These are phyloP conservation scores for Solanum hybrid DNA, from an alignment of 305 asterid species.

Conservation along the genomic window DNA sequence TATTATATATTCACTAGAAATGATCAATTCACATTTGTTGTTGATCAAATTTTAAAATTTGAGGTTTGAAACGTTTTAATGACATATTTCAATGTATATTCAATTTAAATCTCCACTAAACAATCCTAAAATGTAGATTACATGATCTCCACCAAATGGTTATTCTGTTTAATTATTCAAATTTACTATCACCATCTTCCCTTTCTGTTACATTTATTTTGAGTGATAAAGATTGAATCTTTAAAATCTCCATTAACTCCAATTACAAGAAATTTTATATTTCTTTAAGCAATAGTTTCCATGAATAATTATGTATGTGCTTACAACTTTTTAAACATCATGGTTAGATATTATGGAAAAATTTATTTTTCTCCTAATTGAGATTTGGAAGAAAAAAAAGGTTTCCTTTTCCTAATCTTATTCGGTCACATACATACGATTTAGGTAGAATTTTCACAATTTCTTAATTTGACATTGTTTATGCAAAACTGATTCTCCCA, in stretches of 20 bases:
- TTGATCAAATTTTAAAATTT: too few species aligned
- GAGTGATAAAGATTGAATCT: neutral
- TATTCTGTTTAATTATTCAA: too few species aligned
- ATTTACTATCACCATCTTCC: neutral
- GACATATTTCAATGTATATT: too few species aligned
- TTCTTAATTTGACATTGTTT: neutral
- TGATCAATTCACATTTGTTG: too few species aligned
- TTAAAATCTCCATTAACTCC: neutral
- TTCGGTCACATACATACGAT: neutral
- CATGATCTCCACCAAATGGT: too few species aligned
- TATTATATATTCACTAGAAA: too few species aligned
- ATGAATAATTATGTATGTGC: neutral
- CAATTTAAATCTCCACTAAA: too few species aligned
- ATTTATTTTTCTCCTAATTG: neutral
- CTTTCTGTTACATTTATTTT: neutral
- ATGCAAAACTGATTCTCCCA: neutral
- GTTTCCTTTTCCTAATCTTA: neutral
- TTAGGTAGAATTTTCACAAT: neutral
- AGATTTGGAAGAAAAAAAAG: neutral
- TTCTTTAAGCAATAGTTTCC: neutral
- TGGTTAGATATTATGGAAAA: neutral
- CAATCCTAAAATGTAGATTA: too few species aligned
- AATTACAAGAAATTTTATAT: neutral
- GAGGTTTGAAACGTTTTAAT: too few species aligned
- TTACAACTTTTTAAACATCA: neutral